phyloP scores from a whole-genome alignment of 192 early-diverging fungal species.

The Martensiomyces pterosporus region DNA sequence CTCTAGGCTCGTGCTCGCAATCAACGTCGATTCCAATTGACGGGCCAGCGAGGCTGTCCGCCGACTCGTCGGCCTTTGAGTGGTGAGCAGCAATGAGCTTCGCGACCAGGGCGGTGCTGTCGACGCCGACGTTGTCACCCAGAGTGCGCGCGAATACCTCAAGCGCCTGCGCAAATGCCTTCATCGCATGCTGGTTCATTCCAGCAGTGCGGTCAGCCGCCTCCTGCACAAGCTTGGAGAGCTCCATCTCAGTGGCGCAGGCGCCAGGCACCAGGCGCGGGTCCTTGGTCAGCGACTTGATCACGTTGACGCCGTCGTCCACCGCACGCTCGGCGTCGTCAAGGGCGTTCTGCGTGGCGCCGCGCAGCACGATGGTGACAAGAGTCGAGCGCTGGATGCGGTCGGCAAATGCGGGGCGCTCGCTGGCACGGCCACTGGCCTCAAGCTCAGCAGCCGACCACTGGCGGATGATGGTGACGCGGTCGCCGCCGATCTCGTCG shows the following conservation, averaged over 20 bases:
- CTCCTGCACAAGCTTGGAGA: slow-evolving; percentile 71
- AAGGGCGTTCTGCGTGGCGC: slow-evolving; percentile 90
- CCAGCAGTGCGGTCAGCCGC: slow-evolving; percentile 89
- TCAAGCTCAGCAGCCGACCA: slow-evolving; percentile 28
- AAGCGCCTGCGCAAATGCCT: slow-evolving; percentile 91
- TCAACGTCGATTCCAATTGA: slow-evolving; percentile 84
- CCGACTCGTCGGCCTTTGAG: slow-evolving; percentile 45
- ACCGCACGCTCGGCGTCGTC: slow-evolving; percentile 97
- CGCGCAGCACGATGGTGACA: slow-evolving; percentile 93
- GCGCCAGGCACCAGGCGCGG: slow-evolving; percentile 83
- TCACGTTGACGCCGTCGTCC: slow-evolving; percentile 95
- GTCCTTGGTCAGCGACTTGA: slow-evolving; percentile 90
- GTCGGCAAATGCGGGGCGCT: slow-evolving; percentile 64
- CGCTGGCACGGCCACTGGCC: not conserved
- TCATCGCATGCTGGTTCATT: slow-evolving; percentile 93
- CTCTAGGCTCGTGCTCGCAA: slow-evolving; percentile 32
- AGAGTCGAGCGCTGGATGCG: slow-evolving; percentile 63
- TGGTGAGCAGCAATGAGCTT: slow-evolving; percentile 91
- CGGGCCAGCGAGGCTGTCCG: no score
- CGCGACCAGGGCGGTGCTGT: slow-evolving; percentile 88
- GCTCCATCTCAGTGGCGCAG: slow-evolving; percentile 91
- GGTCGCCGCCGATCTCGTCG: slow-evolving; percentile 95
- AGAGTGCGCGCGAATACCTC: slow-evolving; percentile 94
- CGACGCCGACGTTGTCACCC: slow-evolving; percentile 91
- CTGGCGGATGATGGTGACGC: slow-evolving; percentile 97